Evolutionary conservation across 1,139 yeast species (phyloP).

Genomic region (Hemisphaericaspora lyxosophila): DNA sequence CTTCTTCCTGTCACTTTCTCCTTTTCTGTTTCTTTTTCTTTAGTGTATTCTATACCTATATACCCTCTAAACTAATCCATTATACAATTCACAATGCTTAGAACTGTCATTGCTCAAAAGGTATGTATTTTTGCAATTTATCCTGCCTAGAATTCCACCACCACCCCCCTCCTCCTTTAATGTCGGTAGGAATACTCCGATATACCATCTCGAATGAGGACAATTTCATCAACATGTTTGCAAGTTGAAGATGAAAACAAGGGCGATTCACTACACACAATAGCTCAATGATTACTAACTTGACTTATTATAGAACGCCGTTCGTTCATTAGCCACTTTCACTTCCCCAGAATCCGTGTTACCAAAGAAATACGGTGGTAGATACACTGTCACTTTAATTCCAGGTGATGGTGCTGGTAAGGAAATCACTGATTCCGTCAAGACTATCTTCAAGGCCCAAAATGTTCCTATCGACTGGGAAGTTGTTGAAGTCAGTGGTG

Average conservation of each 20-base stretch:
- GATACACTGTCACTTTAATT: slow-evolving; percentile 86
- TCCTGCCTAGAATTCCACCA: slow-evolving; percentile 1
- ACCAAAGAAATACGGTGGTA: slow-evolving; percentile 94
- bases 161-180: not conserved
- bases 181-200: too few relatives aligned
- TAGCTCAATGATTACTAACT: slow-evolving; percentile 13
- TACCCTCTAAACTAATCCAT: slow-evolving; percentile 3
- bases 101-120: slow-evolving; percentile 27
- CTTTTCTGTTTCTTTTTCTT: not conserved
- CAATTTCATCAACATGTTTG: too few relatives aligned
- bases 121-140: too few relatives aligned
- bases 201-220: too few relatives aligned
- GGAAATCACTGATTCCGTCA: slow-evolving; percentile 92
- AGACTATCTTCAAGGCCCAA: slow-evolving; percentile 81
- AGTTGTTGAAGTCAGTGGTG: slow-evolving; percentile 83
- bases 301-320: slow-evolving; percentile 23
- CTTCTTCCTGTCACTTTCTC: slow-evolving; percentile 4
- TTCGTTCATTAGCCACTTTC: slow-evolving; percentile 51
- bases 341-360: slow-evolving; percentile 60
- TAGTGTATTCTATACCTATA: not conserved
- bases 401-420: slow-evolving; percentile 99
- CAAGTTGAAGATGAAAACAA: too few relatives aligned
- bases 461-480: slow-evolving; percentile 95
- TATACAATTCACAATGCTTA: slow-evolving; percentile 21
- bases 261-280: too few relatives aligned